Evolutionary conservation across 2,329 filamentous ascomycete species (phyloP).

Genomic region (Penicillium sp.): DNA sequence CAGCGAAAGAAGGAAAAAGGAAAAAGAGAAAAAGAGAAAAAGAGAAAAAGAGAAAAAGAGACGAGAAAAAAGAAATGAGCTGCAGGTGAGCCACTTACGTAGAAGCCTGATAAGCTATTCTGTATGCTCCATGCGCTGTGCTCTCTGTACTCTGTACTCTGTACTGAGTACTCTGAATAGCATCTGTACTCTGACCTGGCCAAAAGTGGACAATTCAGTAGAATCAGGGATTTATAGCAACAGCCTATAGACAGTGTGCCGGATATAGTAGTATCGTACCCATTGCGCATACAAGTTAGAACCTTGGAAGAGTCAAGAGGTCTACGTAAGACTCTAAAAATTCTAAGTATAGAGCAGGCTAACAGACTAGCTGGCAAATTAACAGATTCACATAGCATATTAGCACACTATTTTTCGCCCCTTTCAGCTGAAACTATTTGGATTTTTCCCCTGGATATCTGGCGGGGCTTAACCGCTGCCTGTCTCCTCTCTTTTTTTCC

Average conservation of each 20-base stretch:
- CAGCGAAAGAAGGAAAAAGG: background rate
- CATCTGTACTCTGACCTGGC: too few relatives aligned
- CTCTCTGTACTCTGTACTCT: too few relatives aligned
- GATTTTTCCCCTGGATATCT: conserved; percentile 2
- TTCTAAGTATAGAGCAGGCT: conserved; percentile 1
- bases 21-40: background rate
- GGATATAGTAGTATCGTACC: too few relatives aligned
- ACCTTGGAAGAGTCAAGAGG: too few relatives aligned
- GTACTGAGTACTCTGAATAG: too few relatives aligned
- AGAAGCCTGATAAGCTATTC: background rate
- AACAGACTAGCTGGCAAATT: too few relatives aligned
- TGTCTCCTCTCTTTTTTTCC: conserved; percentile 27
- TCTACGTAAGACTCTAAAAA: conserved; percentile 19
- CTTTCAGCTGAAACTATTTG: background rate
- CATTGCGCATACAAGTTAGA: too few relatives aligned
- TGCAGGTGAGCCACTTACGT: conserved; percentile 6
- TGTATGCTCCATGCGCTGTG: too few relatives aligned
- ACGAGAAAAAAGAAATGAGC: background rate
- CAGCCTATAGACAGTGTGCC: too few relatives aligned
- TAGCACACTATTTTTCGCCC: background rate
- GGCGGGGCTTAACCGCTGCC: conserved; percentile 30
- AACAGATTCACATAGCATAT: background rate
- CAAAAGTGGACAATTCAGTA: too few relatives aligned
- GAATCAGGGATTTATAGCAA: too few relatives aligned
- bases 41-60: background rate